Conservation (phyloP, 495 filamentous ascomycete species). For the Cryomyces antarcticus region DNA sequence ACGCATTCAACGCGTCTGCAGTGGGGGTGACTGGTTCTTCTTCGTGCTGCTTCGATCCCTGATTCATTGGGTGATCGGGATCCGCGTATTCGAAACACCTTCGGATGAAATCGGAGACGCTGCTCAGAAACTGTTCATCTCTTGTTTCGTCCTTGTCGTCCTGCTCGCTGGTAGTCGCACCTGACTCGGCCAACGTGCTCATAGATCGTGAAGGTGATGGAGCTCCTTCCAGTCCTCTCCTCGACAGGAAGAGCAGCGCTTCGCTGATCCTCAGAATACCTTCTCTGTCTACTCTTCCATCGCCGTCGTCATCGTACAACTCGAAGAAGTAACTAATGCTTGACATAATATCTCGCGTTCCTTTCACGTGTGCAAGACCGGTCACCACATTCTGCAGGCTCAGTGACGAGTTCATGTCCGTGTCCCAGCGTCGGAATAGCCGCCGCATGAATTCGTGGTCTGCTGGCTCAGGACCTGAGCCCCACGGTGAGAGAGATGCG, state of each 20-base stretch:
- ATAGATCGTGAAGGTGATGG: slow-evolving; percentile 27
- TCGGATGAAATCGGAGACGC: slow-evolving; percentile 85
- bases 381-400: slow-evolving; percentile 80
- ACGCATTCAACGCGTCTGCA: slow-evolving; percentile 33
- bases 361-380: slow-evolving; percentile 76
- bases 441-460: slow-evolving; percentile 91
- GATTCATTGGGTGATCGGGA: slow-evolving; percentile 54
- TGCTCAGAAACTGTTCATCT: slow-evolving; percentile 71
- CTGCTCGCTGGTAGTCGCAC: slow-evolving; percentile 6
- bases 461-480: slow-evolving; percentile 57
- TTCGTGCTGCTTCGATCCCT: slow-evolving; percentile 15
- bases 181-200: slow-evolving; percentile 1
- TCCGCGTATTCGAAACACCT: slow-evolving; percentile 97
- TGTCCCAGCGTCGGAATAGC: slow-evolving; percentile 76
- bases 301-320: slow-evolving; percentile 80
- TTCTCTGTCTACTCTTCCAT: slow-evolving; percentile 89
- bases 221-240: slow-evolving; percentile 60
- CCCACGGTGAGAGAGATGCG: slow-evolving; percentile 46
- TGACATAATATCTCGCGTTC: slow-evolving; percentile 85
- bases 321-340: slow-evolving; percentile 95
- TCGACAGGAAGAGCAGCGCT: slow-evolving; percentile 76
- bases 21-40: slow-evolving; percentile 10
- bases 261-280: slow-evolving; percentile 91
- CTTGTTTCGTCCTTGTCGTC: slow-evolving; percentile 24
- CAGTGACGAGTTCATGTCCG: slow-evolving; percentile 48